A percentile compares a stretch with the other conserved stretches of the same genome.
phyloP scores from a whole-genome alignment of 2,329 filamentous ascomycete genomes.

The Chalaropsis thielavioides region DNA sequence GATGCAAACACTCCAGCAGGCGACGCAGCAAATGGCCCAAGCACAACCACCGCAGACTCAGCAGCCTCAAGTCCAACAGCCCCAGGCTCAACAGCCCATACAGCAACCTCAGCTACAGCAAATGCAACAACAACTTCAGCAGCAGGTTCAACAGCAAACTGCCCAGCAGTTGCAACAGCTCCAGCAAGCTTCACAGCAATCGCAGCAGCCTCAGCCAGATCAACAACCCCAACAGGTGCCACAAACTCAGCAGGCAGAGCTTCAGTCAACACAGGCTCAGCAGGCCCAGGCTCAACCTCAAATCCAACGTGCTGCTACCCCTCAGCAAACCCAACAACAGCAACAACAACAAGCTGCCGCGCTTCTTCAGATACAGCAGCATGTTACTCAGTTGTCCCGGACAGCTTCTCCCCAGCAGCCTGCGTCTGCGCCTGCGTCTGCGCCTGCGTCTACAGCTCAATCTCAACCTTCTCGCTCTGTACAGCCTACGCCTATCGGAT shows the following conservation, averaged over 20 bases:
- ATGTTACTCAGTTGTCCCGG: constrained; percentile 14
- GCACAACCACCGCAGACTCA: neutral
- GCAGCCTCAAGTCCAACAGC: constrained; percentile 16
- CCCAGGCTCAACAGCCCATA: constrained; percentile 13
- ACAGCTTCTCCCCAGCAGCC: constrained; percentile 2
- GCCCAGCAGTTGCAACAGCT: constrained; percentile 14
- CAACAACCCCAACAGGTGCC: neutral
- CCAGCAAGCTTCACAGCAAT: constrained; percentile 5
- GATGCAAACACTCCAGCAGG: constrained; percentile 23
- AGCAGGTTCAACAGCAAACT: constrained; percentile 14
- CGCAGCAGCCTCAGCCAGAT: neutral
- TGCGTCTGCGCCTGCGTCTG: neutral
- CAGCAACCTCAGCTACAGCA: constrained; percentile 19
- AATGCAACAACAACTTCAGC: constrained; percentile 18
- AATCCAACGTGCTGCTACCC: neutral
- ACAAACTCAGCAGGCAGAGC: neutral
- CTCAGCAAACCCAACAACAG: constrained; percentile 12
- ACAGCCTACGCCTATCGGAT: neutral
- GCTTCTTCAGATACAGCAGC: constrained; percentile 12
- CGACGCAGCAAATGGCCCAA: constrained; percentile 21
- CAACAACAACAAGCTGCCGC: constrained; percentile 10
- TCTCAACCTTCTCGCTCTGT: neutral
- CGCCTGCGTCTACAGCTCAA: neutral
- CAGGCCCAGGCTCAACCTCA: neutral
- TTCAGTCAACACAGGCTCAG: neutral